phyloP scores from a whole-genome alignment of 2,329 filamentous ascomycete genomes.

The Aotearoamyces nothofagi region DNA sequence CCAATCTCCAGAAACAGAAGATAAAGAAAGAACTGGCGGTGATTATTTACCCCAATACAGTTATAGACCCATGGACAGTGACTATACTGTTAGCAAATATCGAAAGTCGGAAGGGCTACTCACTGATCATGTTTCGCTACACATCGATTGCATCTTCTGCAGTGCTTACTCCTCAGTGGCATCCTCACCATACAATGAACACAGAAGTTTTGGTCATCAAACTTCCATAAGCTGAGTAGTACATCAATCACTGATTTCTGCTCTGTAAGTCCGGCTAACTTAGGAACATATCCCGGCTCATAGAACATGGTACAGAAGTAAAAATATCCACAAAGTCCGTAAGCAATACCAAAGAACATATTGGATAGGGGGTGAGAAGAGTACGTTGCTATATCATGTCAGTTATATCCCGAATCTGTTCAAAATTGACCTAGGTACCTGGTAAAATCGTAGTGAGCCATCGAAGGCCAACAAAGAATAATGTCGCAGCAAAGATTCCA shows the following conservation, averaged over 20 bases:
- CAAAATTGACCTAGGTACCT: constrained; percentile 37
- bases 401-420: constrained; percentile 18
- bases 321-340: constrained; percentile 63
- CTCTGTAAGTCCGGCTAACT: constrained; percentile 74
- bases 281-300: constrained; percentile 88
- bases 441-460: constrained; percentile 65
- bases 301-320: constrained; percentile 74
- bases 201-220: constrained; percentile 90
- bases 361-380: constrained; percentile 59
- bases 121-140: constrained; percentile 95
- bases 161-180: constrained; percentile 90
- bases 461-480: constrained; percentile 66
- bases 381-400: constrained; percentile 40
- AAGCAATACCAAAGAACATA: constrained; percentile 52
- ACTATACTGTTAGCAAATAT: constrained; percentile 28
- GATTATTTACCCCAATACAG: constrained; percentile 89
- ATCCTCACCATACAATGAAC: constrained; percentile 88
- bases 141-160: constrained; percentile 77
- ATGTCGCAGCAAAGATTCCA: constrained; percentile 77
- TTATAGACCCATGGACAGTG: constrained; percentile 98
- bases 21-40: constrained; percentile 90
- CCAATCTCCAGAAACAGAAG: constrained; percentile 64
- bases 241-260: constrained; percentile 84
- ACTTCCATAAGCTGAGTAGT: constrained; percentile 71
- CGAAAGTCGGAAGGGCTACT: constrained; percentile 23